Evolutionary conservation across 1,139 yeast genomes (phyloP), one percentile per base, ranked within the genome.

Genomic region (Geotrichum bryndzae): DNA sequence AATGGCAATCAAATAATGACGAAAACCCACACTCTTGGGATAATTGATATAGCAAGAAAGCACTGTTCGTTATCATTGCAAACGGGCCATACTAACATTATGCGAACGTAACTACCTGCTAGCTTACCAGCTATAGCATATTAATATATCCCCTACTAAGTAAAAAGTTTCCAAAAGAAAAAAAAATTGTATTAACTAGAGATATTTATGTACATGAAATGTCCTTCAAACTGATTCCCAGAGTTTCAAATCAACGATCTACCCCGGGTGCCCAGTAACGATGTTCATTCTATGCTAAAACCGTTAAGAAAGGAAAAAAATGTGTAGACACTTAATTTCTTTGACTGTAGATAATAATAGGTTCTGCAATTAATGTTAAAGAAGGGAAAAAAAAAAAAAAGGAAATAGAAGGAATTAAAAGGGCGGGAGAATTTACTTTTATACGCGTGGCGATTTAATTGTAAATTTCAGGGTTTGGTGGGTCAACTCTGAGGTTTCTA

Each of bases 211-310:
- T 35, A 8, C 3, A 15, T 35, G 10, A 35, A 35, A 54, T 54
- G 57, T 54, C 57, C 57, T 54, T 68, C 71, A 65, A 65, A 71
- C 75, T 73, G 75, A 73, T 73, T 73, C 75, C 75, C 75, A 73
- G 68, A 67, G 64, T 69, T 53, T 71, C 75, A 70, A 41, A 29
- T 62, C 51, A 45, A 46, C 23, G 46, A 57, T 72, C 75, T 65
- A 69, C 64, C 71, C 65, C 69, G 70, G 75, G 75, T 66, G 75
- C 75, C 75, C 75, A 73, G 75, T 70, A 70, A 68, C 67, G 74
- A 71, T 64, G 67, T 63, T 66, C 50, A 54, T 57, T 62, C 67
- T 45, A 58, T 70, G 58, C 57, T 18, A 33, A 15, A 45, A 50
- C 57, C 51, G 52, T 15, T 27, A n/a, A 45, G 52, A 57, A 51